These are phyloP conservation scores for Orbilia brochopaga DNA, from an alignment of 2,329 filamentous ascomycete species.

Conservation along the genomic window DNA sequence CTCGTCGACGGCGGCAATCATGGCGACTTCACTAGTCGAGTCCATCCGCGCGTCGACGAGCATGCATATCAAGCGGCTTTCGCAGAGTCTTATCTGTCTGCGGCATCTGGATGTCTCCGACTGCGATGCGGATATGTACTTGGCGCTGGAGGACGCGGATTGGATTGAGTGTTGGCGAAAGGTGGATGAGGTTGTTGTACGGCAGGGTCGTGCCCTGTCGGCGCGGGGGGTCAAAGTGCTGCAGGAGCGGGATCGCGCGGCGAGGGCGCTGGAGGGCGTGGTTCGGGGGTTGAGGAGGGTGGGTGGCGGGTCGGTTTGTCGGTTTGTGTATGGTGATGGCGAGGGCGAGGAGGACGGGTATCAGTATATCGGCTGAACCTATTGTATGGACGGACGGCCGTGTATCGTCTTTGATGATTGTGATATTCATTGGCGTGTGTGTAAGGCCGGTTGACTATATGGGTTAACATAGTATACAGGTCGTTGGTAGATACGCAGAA, in stretches of 20 bases:
- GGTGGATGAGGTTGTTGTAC: constrained; percentile 52
- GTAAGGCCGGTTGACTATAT: no score
- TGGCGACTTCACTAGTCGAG: not conserved
- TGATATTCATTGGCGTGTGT: no score
- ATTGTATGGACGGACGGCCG: no score
- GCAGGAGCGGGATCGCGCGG: constrained; percentile 16
- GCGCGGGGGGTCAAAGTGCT: constrained; percentile 26
- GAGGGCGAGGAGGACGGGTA: constrained; percentile 7
- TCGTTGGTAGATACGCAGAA: no score
- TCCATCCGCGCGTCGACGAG: not conserved
- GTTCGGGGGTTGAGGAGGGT: constrained; percentile 25
- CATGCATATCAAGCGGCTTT: constrained; percentile 48
- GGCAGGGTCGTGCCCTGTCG: constrained; percentile 43
- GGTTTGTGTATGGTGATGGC: constrained; percentile 32
- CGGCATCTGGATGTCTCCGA: constrained; percentile 53
- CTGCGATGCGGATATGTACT: constrained; percentile 50
- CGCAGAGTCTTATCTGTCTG: constrained; percentile 51
- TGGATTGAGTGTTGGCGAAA: constrained; percentile 53
- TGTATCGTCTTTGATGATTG: not conserved
- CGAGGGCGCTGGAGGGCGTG: constrained; percentile 17
- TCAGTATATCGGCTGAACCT: not conserved
- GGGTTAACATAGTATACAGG: no score
- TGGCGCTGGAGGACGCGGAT: constrained; percentile 34
- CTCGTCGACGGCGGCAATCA: constrained; percentile 47
- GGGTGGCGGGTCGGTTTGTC: constrained; percentile 28